Percentiles rank a stretch among this genome's conserved stretches.
Evolutionary conservation across 106 monocot species (phyloP).

Genomic region (Amphibolis antarctica): DNA sequence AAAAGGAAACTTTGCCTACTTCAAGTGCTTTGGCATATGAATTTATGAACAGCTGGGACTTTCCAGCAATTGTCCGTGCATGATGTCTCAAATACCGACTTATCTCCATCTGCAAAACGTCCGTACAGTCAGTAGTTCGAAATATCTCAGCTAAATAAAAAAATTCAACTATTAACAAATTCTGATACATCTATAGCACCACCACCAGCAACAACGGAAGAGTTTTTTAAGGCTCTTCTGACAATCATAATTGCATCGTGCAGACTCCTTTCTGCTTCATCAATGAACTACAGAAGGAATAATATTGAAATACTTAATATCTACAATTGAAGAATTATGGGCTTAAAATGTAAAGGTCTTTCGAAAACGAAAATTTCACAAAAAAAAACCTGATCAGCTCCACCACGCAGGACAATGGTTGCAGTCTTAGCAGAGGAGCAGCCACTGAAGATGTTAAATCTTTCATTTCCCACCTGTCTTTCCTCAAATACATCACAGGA

Average conservation of each 20-base stretch:
- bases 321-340: background rate
- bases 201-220: slow-evolving; percentile 95
- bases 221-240: slow-evolving; percentile 95
- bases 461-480: slow-evolving; percentile 94
- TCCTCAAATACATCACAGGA: slow-evolving; percentile 91
- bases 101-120: slow-evolving; percentile 70
- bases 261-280: slow-evolving; percentile 96
- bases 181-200: slow-evolving; percentile 97
- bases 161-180: background rate
- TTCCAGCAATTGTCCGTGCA: slow-evolving; percentile 86
- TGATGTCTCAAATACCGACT: slow-evolving; percentile 79
- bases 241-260: slow-evolving; percentile 99
- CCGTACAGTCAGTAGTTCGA: background rate
- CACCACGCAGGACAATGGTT: slow-evolving; percentile 96
- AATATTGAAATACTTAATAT: background rate
- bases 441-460: slow-evolving; percentile 97
- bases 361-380: too few species aligned
- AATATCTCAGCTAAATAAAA: background rate
- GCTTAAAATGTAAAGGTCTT: too few species aligned
- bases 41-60: slow-evolving; percentile 95
- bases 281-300: slow-evolving; percentile 60
- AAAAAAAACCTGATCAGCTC: slow-evolving; percentile 81
- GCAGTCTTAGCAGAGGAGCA: slow-evolving; percentile 95
- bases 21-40: slow-evolving; percentile 99
- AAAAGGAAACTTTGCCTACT: slow-evolving; percentile 23